Percentiles rank a stretch among this genome's conserved stretches.
Evolutionary conservation across 2,329 filamentous ascomycete species (phyloP).

Genomic region (Helicocarpus griseus): DNA sequence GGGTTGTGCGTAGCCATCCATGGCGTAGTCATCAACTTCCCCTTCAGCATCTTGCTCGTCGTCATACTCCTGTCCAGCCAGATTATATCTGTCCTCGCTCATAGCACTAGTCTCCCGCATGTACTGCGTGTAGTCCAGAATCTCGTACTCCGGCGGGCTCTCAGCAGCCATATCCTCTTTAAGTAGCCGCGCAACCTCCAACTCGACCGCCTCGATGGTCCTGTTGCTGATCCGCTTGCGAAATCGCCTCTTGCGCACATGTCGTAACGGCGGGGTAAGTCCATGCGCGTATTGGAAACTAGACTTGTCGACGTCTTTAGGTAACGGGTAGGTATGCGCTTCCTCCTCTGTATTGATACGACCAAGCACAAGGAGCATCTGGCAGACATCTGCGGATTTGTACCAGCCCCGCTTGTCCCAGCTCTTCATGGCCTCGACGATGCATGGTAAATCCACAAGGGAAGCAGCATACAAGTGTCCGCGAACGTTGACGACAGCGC

Average conservation of each 20-base stretch:
- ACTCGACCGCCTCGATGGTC: constrained; percentile 76
- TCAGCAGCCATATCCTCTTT: constrained; percentile 55
- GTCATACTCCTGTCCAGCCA: constrained; percentile 41
- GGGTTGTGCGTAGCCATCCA: constrained; percentile 26
- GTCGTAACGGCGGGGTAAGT: constrained; percentile 78
- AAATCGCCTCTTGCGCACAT: constrained; percentile 72
- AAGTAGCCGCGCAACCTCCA: constrained; percentile 64
- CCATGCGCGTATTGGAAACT: constrained; percentile 73
- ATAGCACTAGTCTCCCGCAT: constrained; percentile 32
- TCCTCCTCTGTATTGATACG: constrained; percentile 57
- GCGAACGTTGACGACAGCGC: constrained; percentile 62
- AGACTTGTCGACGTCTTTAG: constrained; percentile 56
- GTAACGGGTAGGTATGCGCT: constrained; percentile 57
- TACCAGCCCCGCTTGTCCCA: constrained; percentile 84
- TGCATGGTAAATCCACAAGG: constrained; percentile 74
- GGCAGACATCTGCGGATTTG: constrained; percentile 79
- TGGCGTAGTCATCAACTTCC: constrained; percentile 31
- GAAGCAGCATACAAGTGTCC: constrained; percentile 65
- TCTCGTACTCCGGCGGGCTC: constrained; percentile 51
- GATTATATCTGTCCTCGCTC: constrained; percentile 31
- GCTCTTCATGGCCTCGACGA: constrained; percentile 85
- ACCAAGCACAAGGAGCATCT: constrained; percentile 76
- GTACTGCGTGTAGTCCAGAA: constrained; percentile 47
- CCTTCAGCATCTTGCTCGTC: constrained; percentile 42
- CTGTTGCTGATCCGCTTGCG: constrained; percentile 72